Conservation (phyloP, 2,329 filamentous ascomycete genomes). For the Sporothrix protearum region DNA sequence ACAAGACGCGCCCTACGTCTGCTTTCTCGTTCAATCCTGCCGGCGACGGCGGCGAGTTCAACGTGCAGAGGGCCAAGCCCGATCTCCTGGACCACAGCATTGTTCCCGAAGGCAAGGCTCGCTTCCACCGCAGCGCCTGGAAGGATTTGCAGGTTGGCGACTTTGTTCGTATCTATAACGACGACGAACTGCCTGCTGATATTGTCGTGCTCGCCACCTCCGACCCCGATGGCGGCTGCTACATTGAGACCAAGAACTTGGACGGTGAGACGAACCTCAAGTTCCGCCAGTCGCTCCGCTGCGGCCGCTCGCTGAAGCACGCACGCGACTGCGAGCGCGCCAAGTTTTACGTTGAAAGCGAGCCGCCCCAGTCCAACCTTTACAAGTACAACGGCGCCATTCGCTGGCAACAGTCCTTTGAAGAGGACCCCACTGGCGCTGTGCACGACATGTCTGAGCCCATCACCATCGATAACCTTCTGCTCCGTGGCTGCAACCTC, state of each 20-base stretch:
- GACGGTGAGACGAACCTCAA: constrained; percentile 98
- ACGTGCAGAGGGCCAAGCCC: constrained; percentile 47
- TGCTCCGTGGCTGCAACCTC: constrained; percentile 88
- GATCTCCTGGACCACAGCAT: constrained; percentile 70
- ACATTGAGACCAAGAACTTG: constrained; percentile 96
- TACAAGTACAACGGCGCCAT: constrained; percentile 93
- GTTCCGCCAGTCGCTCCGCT: constrained; percentile 84
- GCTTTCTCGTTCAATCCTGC: constrained; percentile 39
- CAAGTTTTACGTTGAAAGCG: constrained; percentile 84
- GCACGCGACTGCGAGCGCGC: constrained; percentile 88
- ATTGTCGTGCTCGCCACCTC: constrained; percentile 89
- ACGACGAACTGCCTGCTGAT: constrained; percentile 92
- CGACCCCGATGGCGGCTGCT: constrained; percentile 89
- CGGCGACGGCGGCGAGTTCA: constrained; percentile 31
- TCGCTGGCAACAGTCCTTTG: constrained; percentile 75
- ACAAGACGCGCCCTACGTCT: constrained; percentile 33
- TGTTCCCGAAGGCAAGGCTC: constrained; percentile 63
- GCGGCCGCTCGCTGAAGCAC: constrained; percentile 76
- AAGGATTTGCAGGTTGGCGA: constrained; percentile 94
- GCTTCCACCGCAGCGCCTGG: constrained; percentile 92
- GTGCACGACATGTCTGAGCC: constrained; percentile 82
- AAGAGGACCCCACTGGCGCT: constrained; percentile 55
- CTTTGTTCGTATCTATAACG: constrained; percentile 93
- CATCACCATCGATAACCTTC: constrained; percentile 89
- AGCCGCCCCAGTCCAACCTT: constrained; percentile 85